Conservation (phyloP, 176 grass and related monocot genomes). For the Musa itinerans region DNA sequence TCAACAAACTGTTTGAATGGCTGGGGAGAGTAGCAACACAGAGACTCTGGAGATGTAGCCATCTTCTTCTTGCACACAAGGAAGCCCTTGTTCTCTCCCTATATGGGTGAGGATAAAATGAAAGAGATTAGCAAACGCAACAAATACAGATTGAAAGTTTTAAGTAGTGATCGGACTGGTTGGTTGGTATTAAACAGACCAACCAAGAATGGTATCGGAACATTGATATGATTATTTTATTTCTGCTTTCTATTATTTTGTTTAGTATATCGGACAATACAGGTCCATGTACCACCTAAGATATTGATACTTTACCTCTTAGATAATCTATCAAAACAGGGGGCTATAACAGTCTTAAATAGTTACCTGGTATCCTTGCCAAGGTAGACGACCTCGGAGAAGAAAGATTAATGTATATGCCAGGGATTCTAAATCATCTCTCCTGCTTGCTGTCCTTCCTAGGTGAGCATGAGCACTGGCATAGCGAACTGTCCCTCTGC, state of each 20-base stretch:
- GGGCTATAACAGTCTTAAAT: neutral
- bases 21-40: neutral
- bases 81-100: slow-evolving; percentile 14
- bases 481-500: slow-evolving; percentile 5
- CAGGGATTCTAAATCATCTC: slow-evolving; percentile 12
- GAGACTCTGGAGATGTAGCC: neutral
- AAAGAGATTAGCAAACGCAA: neutral
- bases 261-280: neutral
- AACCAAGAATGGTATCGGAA: too few relatives aligned
- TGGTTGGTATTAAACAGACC: too few relatives aligned
- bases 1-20: slow-evolving; percentile 9
- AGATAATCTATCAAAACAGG: neutral
- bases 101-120: neutral
- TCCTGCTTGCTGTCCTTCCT: slow-evolving; percentile 3
- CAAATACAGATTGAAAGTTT: neutral
- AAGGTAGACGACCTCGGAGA: slow-evolving; percentile 7
- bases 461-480: slow-evolving; percentile 8
- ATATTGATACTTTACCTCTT: neutral
- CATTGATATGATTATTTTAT: too few relatives aligned
- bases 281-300: neutral
- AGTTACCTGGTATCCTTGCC: slow-evolving; percentile 4
- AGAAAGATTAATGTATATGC: slow-evolving; percentile 1
- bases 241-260: too few relatives aligned
- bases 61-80: slow-evolving; percentile 8
- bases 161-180: too few relatives aligned